Evolutionary conservation across 352 stramenopile species (phyloP).

Genomic region (Globisporangium paroecandrum): DNA sequence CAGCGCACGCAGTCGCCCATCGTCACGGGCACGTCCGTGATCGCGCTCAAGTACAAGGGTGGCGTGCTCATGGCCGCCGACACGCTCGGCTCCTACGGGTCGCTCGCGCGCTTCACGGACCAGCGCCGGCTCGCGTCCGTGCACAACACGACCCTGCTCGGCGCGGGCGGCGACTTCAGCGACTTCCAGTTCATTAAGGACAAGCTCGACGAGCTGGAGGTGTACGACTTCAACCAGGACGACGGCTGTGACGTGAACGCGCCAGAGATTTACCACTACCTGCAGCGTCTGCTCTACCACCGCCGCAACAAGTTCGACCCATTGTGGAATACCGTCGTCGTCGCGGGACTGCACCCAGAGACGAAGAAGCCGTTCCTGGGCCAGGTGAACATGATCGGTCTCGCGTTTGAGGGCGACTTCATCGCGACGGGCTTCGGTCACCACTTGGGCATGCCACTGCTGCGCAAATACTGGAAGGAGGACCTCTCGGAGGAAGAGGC

Average conservation of each 20-base stretch:
- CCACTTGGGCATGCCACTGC: constrained; percentile 95
- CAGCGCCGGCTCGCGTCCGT: constrained; percentile 83
- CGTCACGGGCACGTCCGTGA: constrained; percentile 97
- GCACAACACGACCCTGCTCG: constrained; percentile 93
- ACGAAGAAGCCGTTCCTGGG: constrained; percentile 93
- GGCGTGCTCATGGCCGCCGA: constrained; percentile 98
- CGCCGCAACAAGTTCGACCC: constrained; percentile 98
- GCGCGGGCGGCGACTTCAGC: constrained; percentile 95
- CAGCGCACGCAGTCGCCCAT: constrained; percentile 93
- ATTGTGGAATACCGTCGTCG: constrained; percentile 97
- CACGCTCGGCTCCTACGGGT: constrained; percentile 97
- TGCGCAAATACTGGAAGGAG: constrained; percentile 93
- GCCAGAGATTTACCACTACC: constrained; percentile 95
- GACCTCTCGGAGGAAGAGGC: constrained; percentile 95
- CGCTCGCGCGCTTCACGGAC: constrained; percentile 96
- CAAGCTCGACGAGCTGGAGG: constrained; percentile 91
- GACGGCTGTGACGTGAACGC: constrained; percentile 94
- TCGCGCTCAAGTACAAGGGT: constrained; percentile 94
- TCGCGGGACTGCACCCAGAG: constrained; percentile 92
- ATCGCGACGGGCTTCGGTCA: constrained; percentile 97
- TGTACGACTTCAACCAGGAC: constrained; percentile 95
- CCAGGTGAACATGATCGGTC: constrained; percentile 97
- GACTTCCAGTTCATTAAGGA: constrained; percentile 97
- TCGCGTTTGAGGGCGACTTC: constrained; percentile 96
- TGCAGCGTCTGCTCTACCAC: constrained; percentile 98